Evolutionary conservation across 371 early-diverging fungal genomes (phyloP), one percentile per base, ranked within the genome.

Genomic region (Zychaea mexicana): DNA sequence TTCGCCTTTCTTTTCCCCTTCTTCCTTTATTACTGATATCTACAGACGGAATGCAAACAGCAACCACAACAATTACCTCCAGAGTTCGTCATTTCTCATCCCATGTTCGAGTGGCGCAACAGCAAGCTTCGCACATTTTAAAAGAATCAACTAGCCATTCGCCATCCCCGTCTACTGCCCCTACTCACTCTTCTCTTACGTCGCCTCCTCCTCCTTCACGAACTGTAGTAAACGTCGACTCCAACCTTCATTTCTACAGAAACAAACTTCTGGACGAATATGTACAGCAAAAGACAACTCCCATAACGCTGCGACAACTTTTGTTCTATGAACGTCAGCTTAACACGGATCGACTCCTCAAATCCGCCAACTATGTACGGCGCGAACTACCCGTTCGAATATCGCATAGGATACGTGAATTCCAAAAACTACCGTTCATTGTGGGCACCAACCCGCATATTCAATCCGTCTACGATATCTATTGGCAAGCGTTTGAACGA

Each of bases 401-500:
- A 49, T 92, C 96, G 1, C 93, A 94, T 68, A 85, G 96, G 33
- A 92, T 95, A 52, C 82, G 89, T 49, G 92, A 90, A 64, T 90
- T 92, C 62, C 90, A 88, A 67, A 83, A 83, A 28, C 79, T 95
- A 22, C 94, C 95, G 0, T 95, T 90, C 69, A 91, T 94, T 33
- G 87, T 91, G 12, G 94, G 92, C 4, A 89, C 89, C 26, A 92
- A 94, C 65, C 92, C 95, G 15, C 88, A 92, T 67, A 83, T 95
- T 42, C 79, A 87, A 63, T 65, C 60, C 30, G 88, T 94, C 3
- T 94, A 94, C 61, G 79, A 87, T 42, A 77, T 93, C 55, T 95
- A 95, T 64, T 92, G 91, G 90, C 80, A 86, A 49, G 90, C 94
- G 0, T 95, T 95, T 71, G 92, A 93, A 31, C 70, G 77, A 57